Evolutionary conservation across 306 rosid species (phyloP), one percentile per base, ranked within the genome.

Genomic region (Prunus davidiana): DNA sequence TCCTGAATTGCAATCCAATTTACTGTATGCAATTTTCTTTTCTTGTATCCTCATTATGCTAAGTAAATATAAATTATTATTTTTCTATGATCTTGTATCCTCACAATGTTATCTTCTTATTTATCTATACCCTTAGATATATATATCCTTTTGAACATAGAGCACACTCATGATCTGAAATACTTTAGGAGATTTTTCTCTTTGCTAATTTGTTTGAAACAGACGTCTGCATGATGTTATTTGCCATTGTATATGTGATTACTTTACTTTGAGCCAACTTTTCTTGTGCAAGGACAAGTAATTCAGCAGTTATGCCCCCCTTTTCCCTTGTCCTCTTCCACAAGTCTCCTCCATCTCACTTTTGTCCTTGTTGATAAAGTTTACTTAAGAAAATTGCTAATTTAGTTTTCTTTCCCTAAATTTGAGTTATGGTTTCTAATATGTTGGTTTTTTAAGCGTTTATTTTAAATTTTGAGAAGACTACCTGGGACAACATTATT

Each of bases 1-100:
- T 67, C 99, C 99, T 78, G 87, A 90, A 75, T 61, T 95, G 86
- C 97, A 92, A 82, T 87, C 99, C 76, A 73, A 89, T 84, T 82
- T 95, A 84, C 69, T 91, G 99, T 92, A 86, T 69, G 98, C 46
- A 67, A 64, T 70, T 71, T 78, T 74, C 74, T 47, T 69, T 22
- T 45, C 27, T 49, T 25, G 46, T 50, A 60, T 43, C n/a, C 22
- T 56, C 20, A 19, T 74, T 43, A 50, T 60, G 24, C 52, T 58
- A 32, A n/a, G n/a, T n/a, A n/a, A n/a, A n/a, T n/a, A n/a, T n/a
- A n/a, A n/a, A n/a, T n/a, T n/a, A n/a, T n/a, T n/a, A n/a, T n/a
- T n/a, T n/a, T n/a, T n/a, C n/a, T n/a, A n/a, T n/a, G n/a, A n/a
- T 45, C 27, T 49, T 25, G 46, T 50, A 60, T 43, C n/a, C 22